Evolutionary conservation across 768 basidiomycete genomes (phyloP).

Genomic region (Termitomyces heimii): DNA sequence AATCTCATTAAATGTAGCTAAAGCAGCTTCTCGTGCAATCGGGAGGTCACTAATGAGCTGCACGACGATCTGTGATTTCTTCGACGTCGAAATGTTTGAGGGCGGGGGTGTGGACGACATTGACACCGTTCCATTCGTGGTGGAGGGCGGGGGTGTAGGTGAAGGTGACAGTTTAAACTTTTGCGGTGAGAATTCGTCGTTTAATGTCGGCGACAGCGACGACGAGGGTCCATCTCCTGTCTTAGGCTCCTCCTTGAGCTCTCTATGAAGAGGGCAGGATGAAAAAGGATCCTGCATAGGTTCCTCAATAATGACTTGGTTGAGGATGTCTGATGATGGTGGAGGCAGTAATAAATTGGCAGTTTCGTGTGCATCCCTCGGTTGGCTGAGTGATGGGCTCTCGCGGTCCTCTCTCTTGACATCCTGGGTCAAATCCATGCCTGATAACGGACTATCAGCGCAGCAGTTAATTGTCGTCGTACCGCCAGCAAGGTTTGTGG

Average conservation of each 20-base stretch:
- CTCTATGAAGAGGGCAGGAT: slow-evolving; percentile 21
- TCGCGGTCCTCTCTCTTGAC: slow-evolving; percentile 12
- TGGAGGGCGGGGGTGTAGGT: slow-evolving; percentile 27
- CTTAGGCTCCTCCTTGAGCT: slow-evolving; percentile 27
- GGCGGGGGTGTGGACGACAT: slow-evolving; percentile 36
- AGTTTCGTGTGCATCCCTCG: slow-evolving; percentile 7
- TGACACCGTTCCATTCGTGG: slow-evolving; percentile 26
- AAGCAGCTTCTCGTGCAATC: slow-evolving; percentile 65
- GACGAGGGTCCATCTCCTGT: slow-evolving; percentile 22
- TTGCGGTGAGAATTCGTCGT: slow-evolving; percentile 25
- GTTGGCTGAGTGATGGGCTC: slow-evolving; percentile 16
- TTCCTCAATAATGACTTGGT: slow-evolving; percentile 12
- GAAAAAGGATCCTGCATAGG: slow-evolving; percentile 20
- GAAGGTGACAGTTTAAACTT: slow-evolving; percentile 29
- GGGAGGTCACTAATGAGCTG: slow-evolving; percentile 84
- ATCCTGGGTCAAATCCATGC: slow-evolving; percentile 11
- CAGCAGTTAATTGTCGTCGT: slow-evolving; percentile 1
- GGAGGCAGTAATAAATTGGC: slow-evolving; percentile 13
- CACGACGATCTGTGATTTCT: slow-evolving; percentile 33
- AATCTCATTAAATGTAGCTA: slow-evolving; percentile 69
- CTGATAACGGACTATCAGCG: not conserved
- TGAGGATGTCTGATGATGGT: slow-evolving; percentile 20
- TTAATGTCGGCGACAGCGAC: slow-evolving; percentile 30
- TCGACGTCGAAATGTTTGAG: slow-evolving; percentile 18
- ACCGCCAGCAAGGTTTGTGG: slow-evolving; percentile 2